Conservation (phyloP, 2,329 filamentous ascomycete species). For the Fusarium zealandicum region DNA sequence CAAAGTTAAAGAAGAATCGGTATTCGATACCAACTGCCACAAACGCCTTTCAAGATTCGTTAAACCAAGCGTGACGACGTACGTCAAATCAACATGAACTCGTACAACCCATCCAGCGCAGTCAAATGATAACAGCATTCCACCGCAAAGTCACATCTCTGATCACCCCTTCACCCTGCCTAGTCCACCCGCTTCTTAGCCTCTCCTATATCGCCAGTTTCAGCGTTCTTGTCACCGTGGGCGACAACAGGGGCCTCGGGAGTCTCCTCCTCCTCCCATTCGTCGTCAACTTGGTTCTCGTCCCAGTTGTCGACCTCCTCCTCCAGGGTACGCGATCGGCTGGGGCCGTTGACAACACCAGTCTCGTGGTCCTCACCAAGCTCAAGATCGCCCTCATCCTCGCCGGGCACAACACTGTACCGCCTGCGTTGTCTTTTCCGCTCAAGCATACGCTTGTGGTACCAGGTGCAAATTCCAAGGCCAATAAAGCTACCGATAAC, state of each 20-base stretch:
- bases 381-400: slow-evolving; percentile 74
- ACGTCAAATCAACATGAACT: slow-evolving; percentile 12
- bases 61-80: background rate
- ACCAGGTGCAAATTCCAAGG: slow-evolving; percentile 82
- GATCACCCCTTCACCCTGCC: slow-evolving; percentile 1
- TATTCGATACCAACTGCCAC: slow-evolving; percentile 1
- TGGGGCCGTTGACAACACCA: slow-evolving; percentile 59
- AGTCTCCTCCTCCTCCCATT: slow-evolving; percentile 63
- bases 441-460: slow-evolving; percentile 95
- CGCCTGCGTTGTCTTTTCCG: slow-evolving; percentile 76
- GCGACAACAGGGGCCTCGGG: slow-evolving; percentile 30
- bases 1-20: background rate
- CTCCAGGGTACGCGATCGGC: slow-evolving; percentile 61
- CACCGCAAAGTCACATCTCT: background rate
- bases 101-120: slow-evolving; percentile 16
- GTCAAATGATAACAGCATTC: slow-evolving; percentile 7
- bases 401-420: slow-evolving; percentile 74
- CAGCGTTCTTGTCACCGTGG: slow-evolving; percentile 31
- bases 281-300: slow-evolving; percentile 72
- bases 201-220: slow-evolving; percentile 43
- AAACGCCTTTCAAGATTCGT: slow-evolving; percentile 3
- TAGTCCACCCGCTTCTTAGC: slow-evolving; percentile 46
- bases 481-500: slow-evolving; percentile 77
- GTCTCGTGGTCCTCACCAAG: slow-evolving; percentile 76
- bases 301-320: slow-evolving; percentile 94